Percentiles rank a stretch among this genome's conserved stretches.
phyloP scores from a whole-genome alignment of 108 stramenopile genomes.

The Cyclostephanos tholiformis region DNA sequence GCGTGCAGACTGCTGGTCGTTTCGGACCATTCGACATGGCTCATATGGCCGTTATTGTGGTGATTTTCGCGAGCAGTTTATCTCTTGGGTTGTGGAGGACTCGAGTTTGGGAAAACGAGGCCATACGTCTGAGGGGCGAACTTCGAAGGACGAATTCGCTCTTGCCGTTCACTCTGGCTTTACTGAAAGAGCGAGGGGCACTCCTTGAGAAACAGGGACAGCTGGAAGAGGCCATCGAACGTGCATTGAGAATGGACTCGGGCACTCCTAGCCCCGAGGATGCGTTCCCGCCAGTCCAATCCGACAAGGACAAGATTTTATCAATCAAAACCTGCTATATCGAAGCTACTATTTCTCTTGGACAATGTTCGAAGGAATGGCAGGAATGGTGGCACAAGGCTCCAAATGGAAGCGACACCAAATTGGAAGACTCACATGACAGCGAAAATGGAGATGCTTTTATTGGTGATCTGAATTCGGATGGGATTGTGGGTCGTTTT shows the following conservation, averaged over 20 bases:
- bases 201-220: background rate
- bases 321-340: conserved; percentile 32
- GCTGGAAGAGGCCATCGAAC: conserved; percentile 5
- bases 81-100: background rate
- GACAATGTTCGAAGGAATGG: conserved; percentile 24
- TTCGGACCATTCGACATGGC: background rate
- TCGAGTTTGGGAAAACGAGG: background rate
- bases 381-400: conserved; percentile 5
- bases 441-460: conserved; percentile 11
- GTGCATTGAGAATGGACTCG: background rate
- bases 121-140: background rate
- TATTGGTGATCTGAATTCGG: background rate
- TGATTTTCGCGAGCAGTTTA: background rate
- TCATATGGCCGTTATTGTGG: background rate
- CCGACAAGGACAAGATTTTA: background rate
- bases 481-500: background rate
- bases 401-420: background rate
- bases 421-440: conserved; percentile 1
- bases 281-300: background rate
- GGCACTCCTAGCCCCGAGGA: background rate
- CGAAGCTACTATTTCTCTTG: conserved; percentile 24
- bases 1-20: background rate
- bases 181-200: background rate
- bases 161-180: background rate
- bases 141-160: background rate